Conservation (phyloP, 306 rosid species). For the Corylus americana region DNA sequence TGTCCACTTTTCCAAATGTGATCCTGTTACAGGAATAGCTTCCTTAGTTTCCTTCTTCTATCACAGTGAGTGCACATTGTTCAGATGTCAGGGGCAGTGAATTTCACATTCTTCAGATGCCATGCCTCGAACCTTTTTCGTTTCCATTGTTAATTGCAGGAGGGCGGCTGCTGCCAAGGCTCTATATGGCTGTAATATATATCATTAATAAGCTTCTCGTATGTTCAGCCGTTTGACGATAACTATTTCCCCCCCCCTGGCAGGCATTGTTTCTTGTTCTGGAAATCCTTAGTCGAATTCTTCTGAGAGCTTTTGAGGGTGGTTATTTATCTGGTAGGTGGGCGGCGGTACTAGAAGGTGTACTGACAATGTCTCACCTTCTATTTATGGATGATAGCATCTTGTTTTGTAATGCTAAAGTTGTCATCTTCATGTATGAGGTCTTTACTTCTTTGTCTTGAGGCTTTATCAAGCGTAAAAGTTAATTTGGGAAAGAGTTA, state of each 20-base stretch:
- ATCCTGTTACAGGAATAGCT: background rate
- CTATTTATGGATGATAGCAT: too few species aligned
- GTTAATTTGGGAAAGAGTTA: background rate
- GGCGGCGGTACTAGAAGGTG: too few species aligned
- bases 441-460: too few species aligned
- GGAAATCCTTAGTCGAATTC: background rate
- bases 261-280: background rate
- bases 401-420: too few species aligned
- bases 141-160: constrained; percentile 18
- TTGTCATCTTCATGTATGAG: too few species aligned
- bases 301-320: background rate
- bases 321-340: background rate
- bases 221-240: constrained; percentile 16
- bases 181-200: background rate
- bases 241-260: background rate
- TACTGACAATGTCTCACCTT: too few species aligned
- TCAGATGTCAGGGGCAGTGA: background rate
- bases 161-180: constrained; percentile 16
- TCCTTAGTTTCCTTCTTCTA: background rate
- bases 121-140: constrained; percentile 20
- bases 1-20: background rate
- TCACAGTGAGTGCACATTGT: background rate
- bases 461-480: background rate
- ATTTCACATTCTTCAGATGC: background rate
- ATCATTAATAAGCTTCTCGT: constrained; percentile 11